These are phyloP conservation scores for Lolium perenne DNA, from an alignment of 176 grass and related monocot species.

Conservation along the genomic window DNA sequence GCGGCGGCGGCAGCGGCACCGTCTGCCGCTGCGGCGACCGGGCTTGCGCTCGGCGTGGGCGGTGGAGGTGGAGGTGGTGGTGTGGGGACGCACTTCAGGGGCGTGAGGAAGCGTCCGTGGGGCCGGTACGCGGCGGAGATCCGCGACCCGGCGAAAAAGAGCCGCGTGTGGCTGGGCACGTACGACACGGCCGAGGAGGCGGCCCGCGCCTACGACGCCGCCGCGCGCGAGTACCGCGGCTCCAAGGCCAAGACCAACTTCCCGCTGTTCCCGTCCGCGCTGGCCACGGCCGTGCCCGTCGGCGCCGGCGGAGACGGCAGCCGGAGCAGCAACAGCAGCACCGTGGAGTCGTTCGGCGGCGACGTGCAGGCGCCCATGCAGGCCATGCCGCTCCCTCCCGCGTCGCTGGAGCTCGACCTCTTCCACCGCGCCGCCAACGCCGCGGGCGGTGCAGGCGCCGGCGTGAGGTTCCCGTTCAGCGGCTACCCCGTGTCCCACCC, in stretches of 20 bases:
- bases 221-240: constrained; percentile 85
- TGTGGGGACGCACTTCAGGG: constrained; percentile 58
- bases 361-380: constrained; percentile 58
- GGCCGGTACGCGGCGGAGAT: constrained; percentile 91
- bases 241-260: constrained; percentile 97
- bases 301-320: constrained; percentile 53
- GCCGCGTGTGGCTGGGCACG: constrained; percentile 91
- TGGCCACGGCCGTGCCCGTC: background rate
- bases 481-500: constrained; percentile 50
- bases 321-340: constrained; percentile 87
- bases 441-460: background rate
- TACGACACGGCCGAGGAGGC: constrained; percentile 96
- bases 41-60: constrained; percentile 26
- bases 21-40: constrained; percentile 23
- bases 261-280: constrained; percentile 31
- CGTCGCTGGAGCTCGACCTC: constrained; percentile 55
- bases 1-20: constrained; percentile 36
- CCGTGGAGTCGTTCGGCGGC: constrained; percentile 68
- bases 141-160: constrained; percentile 91
- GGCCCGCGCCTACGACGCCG: constrained; percentile 76
- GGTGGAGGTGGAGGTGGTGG: background rate
- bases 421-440: constrained; percentile 49
- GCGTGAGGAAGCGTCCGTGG: constrained; percentile 92
- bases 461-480: constrained; percentile 56
- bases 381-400: constrained; percentile 51